Evolutionary conservation across 768 basidiomycete species (phyloP), one percentile per base, ranked within the genome.

Genomic region (Myochromella boudieri): DNA sequence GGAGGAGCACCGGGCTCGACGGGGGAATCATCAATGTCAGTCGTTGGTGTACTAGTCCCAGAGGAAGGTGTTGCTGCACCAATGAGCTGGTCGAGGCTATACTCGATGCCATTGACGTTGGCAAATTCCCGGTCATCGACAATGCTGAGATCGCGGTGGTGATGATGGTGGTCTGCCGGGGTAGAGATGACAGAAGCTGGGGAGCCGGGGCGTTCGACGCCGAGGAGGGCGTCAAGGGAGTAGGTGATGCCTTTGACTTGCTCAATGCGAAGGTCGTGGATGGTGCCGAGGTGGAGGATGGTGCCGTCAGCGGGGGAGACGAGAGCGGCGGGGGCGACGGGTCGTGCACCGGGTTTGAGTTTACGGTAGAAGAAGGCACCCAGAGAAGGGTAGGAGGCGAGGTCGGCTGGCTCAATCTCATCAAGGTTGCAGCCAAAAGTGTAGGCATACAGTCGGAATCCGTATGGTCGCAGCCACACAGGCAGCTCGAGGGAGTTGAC

Each of bases 161-260:
- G 72, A 24, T 66, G 70, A 31, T 67, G 60, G 14, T 65, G 53
- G n/a, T n/a, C n/a, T 2, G 75, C 65, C 38, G 76, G 56, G 20
- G 72, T 52, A 15, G 68, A 66, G 15, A 74, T 67, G 1, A 74
- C 61, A 6, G 78, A 67, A 14, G 64, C 62, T 0, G 76, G 71
- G 6, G 70, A 71, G 14, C 69, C 70, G 10, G 78, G 76, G 17
- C 74, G 69, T 47, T 87, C 81, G 25, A 85, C 76, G 28, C 97
- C 97, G 12, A 99, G 82, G 0, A 99, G 74, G 0, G 95, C 94
- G 51, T 97, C 90, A 10, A 99, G 79, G 1, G 94, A 97, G 61
- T 99, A 99, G 0, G 93, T 97, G 53, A 95, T 87, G 12, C 97
- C 97, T 67, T 99, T 99, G 60, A 99, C 91, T 67, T 97, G 95